These are phyloP conservation scores for Nemania bipapillata DNA, from an alignment of 2,329 filamentous ascomycete genomes.

Conservation along the genomic window DNA sequence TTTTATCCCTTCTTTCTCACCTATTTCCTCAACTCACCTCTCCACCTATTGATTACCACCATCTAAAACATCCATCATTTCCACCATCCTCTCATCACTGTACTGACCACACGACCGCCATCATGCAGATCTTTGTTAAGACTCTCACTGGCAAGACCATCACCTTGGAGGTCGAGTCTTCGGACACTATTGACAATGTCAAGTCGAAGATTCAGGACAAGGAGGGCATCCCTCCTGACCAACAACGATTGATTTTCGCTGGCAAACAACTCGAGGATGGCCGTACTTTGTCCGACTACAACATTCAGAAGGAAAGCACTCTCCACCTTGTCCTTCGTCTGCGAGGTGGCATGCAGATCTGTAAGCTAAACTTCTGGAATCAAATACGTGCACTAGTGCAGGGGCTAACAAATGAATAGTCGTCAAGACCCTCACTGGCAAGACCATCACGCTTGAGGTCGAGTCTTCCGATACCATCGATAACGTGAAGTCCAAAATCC, in stretches of 20 bases:
- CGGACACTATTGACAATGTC: constrained; percentile 85
- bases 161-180: constrained; percentile 80
- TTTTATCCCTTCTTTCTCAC: constrained; percentile 35
- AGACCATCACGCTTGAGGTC: constrained; percentile 92
- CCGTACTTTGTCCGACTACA: constrained; percentile 66
- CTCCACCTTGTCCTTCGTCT: constrained; percentile 81
- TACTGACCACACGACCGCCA: constrained; percentile 53
- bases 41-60: background rate
- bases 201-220: constrained; percentile 93
- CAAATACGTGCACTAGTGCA: background rate
- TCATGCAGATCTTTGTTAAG: constrained; percentile 99
- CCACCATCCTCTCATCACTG: constrained; percentile 33
- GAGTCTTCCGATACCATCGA: constrained; percentile 92
- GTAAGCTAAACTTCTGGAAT: constrained; percentile 55
- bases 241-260: constrained; percentile 85
- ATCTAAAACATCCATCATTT: constrained; percentile 34
- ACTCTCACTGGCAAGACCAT: constrained; percentile 94
- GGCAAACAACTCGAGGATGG: constrained; percentile 62
- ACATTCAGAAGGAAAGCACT: constrained; percentile 72
- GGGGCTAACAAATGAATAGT: constrained; percentile 54
- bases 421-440: constrained; percentile 88
- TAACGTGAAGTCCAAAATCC: constrained; percentile 96
- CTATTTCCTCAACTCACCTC: constrained; percentile 19
- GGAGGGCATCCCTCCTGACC: constrained; percentile 87
- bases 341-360: constrained; percentile 73